phyloP scores from a whole-genome alignment of 202 grass and related monocot genomes.

The Zizania palustris region DNA sequence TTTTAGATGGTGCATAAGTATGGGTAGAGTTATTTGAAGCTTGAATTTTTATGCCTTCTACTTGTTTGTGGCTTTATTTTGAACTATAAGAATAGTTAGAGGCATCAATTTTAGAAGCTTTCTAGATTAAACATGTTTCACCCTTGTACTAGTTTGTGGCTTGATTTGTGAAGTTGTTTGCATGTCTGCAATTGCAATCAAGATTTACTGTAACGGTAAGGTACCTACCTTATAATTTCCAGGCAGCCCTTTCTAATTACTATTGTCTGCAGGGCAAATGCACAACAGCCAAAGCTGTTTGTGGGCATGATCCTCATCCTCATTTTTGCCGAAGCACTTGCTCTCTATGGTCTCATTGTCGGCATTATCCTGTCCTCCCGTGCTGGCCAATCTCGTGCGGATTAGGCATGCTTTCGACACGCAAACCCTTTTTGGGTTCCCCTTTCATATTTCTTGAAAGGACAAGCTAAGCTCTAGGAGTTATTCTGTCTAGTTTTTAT shows the following conservation, averaged over 20 bases:
- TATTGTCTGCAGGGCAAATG: constrained; percentile 70
- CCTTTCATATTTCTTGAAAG: constrained; percentile 49
- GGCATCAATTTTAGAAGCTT: background rate
- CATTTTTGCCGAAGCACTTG: constrained; percentile 94
- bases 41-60: constrained; percentile 7
- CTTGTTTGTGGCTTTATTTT: background rate
- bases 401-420: constrained; percentile 46
- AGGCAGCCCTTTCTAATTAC: background rate
- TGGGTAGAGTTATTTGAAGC: background rate
- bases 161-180: background rate
- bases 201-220: background rate
- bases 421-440: background rate
- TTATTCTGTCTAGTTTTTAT: constrained; percentile 46
- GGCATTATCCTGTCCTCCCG: constrained; percentile 97
- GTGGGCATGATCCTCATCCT: constrained; percentile 99
- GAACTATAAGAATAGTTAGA: background rate
- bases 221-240: background rate
- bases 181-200: background rate
- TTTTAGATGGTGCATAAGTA: background rate
- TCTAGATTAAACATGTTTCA: background rate
- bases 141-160: background rate
- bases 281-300: constrained; percentile 93
- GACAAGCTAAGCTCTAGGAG: constrained; percentile 42
- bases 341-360: constrained; percentile 90
- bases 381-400: constrained; percentile 85